phyloP scores from a whole-genome alignment of 352 stramenopile species.

The Phytophthora meadii region DNA sequence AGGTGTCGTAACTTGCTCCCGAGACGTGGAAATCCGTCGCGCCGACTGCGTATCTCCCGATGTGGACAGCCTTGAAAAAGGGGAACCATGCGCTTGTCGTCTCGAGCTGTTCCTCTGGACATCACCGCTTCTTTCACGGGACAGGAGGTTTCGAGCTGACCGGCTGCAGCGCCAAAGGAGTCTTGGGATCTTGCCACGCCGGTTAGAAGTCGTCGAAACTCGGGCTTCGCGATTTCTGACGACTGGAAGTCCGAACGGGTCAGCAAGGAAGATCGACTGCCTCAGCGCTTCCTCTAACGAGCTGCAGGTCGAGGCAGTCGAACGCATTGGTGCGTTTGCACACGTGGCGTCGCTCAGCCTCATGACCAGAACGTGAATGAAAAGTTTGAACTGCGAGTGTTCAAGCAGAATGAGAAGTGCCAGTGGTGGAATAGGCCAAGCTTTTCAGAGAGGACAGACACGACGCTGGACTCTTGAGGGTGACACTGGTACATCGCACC shows the following conservation, averaged over 20 bases:
- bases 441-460: conserved; percentile 33
- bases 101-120: conserved; percentile 7
- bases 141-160: conserved; percentile 32
- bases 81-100: conserved; percentile 16
- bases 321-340: conserved; percentile 32
- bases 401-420: conserved; percentile 37
- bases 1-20: conserved; percentile 9
- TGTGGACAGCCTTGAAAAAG: no score
- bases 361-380: conserved; percentile 20
- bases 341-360: conserved; percentile 36
- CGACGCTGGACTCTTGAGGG: conserved; percentile 25
- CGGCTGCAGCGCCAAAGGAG: conserved; percentile 36
- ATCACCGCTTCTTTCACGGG: conserved; percentile 19
- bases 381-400: conserved; percentile 4
- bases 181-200: conserved; percentile 20
- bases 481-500: conserved; percentile 30
- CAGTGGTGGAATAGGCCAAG: conserved; percentile 29
- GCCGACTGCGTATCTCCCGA: background rate
- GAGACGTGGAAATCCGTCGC: conserved; percentile 5
- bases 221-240: conserved; percentile 26
- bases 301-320: conserved; percentile 40
- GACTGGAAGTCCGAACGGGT: conserved; percentile 23
- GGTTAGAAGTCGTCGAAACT: conserved; percentile 6
- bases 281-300: conserved; percentile 38
- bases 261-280: conserved; percentile 37